Percentiles rank a stretch among this genome's conserved stretches.
Conservation (phyloP, 768 basidiomycete species). For the Sistotremastrum suecicum region DNA sequence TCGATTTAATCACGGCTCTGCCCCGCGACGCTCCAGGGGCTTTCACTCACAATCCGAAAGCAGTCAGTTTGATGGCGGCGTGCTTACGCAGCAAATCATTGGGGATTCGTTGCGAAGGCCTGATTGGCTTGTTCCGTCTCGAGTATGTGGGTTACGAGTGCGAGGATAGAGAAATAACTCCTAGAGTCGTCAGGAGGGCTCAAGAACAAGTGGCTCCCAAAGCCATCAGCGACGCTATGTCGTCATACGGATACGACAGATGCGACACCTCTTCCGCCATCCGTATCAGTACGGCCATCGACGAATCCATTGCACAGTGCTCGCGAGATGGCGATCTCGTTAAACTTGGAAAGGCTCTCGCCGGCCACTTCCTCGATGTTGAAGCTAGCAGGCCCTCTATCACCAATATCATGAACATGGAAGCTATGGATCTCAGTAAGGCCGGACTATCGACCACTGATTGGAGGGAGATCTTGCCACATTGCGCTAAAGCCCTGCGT, state of each 20-base stretch:
- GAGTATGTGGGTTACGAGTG: slow-evolving; percentile 26
- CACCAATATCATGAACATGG: slow-evolving; percentile 22
- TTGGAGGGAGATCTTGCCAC: slow-evolving; percentile 46
- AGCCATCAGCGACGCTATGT: slow-evolving; percentile 31
- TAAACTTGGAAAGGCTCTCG: slow-evolving; percentile 34
- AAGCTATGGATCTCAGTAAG: slow-evolving; percentile 9
- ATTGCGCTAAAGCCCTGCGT: slow-evolving; percentile 44
- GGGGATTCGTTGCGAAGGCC: slow-evolving; percentile 33
- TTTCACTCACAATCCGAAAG: slow-evolving; percentile 28
- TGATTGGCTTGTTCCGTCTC: slow-evolving; percentile 35
- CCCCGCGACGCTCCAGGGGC: slow-evolving; percentile 31
- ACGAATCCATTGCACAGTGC: slow-evolving; percentile 34
- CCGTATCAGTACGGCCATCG: too few species aligned
- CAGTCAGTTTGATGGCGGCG: slow-evolving; percentile 37
- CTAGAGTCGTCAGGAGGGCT: too few species aligned
- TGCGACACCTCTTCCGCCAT: slow-evolving; percentile 22
- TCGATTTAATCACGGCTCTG: slow-evolving; percentile 30
- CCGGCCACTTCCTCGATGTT: slow-evolving; percentile 35
- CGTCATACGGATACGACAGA: slow-evolving; percentile 30
- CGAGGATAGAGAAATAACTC: not conserved
- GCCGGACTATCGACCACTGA: slow-evolving; percentile 41
- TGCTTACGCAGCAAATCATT: slow-evolving; percentile 42
- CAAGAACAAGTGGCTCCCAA: slow-evolving; percentile 31
- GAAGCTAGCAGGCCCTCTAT: slow-evolving; percentile 35
- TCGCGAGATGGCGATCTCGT: slow-evolving; percentile 35